Percentiles rank a stretch among this genome's conserved stretches.
These are phyloP conservation scores for Puccinia coronata DNA, from an alignment of 1,284 basidiomycete genomes.

Conservation along the genomic window DNA sequence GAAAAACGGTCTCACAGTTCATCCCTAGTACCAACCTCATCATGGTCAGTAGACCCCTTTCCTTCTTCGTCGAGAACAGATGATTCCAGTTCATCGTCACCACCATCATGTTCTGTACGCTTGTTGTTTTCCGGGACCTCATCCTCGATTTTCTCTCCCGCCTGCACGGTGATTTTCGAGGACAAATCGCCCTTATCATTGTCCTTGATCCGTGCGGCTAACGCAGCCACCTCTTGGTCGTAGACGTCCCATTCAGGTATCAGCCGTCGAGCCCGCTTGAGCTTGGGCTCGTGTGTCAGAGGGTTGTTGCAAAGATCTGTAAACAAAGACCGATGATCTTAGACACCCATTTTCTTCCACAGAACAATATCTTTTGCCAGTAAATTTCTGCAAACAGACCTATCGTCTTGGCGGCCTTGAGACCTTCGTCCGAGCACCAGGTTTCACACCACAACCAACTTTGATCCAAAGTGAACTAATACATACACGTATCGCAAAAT, in stretches of 20 bases:
- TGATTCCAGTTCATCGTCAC: too few relatives aligned
- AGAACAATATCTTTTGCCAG: background rate
- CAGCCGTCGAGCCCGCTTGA: slow-evolving; percentile 77
- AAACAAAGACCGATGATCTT: background rate
- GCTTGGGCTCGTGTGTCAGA: slow-evolving; percentile 75
- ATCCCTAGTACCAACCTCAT: too few relatives aligned
- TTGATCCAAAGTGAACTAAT: slow-evolving; percentile 76
- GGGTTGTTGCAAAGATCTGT: slow-evolving; percentile 59
- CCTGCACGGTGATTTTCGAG: slow-evolving; percentile 16
- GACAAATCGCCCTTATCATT: background rate
- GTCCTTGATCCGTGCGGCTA: slow-evolving; percentile 56
- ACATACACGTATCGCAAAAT: background rate
- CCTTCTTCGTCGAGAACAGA: too few relatives aligned
- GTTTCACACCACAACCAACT: slow-evolving; percentile 84
- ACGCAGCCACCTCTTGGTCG: slow-evolving; percentile 64
- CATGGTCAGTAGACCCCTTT: too few relatives aligned
- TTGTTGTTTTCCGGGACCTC: too few relatives aligned
- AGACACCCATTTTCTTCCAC: slow-evolving; percentile 32
- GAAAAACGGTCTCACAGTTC: too few relatives aligned
- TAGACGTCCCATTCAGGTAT: slow-evolving; percentile 98
- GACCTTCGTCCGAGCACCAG: slow-evolving; percentile 74
- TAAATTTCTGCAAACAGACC: slow-evolving; percentile 62
- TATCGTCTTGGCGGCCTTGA: slow-evolving; percentile 83
- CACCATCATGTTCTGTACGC: too few relatives aligned
- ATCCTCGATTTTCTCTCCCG: slow-evolving; percentile 20